phyloP scores from a whole-genome alignment of 768 basidiomycete species.

The Lentinus tigrinus region DNA sequence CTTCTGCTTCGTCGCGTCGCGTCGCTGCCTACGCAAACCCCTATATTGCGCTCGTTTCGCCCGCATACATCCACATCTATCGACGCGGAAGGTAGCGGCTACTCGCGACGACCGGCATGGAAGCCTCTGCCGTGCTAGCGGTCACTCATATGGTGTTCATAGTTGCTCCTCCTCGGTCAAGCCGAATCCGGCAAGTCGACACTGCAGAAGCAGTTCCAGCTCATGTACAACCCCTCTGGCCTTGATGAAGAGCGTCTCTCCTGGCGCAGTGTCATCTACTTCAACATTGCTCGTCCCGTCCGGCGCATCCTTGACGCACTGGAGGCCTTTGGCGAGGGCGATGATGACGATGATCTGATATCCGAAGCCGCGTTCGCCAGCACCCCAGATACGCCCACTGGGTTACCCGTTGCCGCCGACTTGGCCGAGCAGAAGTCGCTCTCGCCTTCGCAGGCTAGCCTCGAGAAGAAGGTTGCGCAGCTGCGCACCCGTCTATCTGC shows the following conservation, averaged over 20 bases:
- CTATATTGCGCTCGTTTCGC: neutral
- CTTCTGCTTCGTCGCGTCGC: conserved; percentile 22
- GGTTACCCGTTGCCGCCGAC: conserved; percentile 5
- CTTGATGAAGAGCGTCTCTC: conserved; percentile 70
- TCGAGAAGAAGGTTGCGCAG: conserved; percentile 22
- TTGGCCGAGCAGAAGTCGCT: conserved; percentile 5
- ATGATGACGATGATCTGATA: conserved; percentile 54
- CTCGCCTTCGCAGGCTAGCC: conserved; percentile 16
- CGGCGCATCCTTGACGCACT: conserved; percentile 35
- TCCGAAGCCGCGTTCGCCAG: conserved; percentile 32
- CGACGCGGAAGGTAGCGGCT: neutral
- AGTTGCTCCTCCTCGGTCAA: conserved; percentile 71
- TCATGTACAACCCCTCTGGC: conserved; percentile 69
- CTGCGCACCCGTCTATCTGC: conserved; percentile 60
- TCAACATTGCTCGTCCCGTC: conserved; percentile 58
- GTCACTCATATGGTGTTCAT: conserved; percentile 48
- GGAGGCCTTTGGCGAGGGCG: conserved; percentile 35
- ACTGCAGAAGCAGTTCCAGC: conserved; percentile 81
- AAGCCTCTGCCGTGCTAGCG: conserved; percentile 47
- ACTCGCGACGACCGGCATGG: neutral
- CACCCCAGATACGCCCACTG: conserved; percentile 2
- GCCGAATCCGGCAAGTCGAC: conserved; percentile 83
- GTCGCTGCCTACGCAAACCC: neutral
- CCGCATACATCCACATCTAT: conserved; percentile 47
- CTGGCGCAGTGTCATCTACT: conserved; percentile 80